Base-by-base conservation (phyloP, 306 rosid genomes). In the Leucaena leucocephala region DNA sequence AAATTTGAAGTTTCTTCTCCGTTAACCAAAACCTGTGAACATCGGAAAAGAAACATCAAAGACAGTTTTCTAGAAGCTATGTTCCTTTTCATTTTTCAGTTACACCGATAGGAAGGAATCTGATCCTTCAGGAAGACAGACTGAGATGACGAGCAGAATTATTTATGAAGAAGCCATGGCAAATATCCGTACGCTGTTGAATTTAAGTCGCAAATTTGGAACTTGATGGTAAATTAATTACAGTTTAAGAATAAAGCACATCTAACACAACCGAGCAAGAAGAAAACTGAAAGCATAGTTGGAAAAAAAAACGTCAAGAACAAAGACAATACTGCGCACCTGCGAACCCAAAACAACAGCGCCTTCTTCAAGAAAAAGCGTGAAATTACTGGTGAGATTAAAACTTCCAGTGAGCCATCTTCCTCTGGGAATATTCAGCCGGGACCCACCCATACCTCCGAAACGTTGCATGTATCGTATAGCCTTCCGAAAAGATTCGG, bases 331-430 rank as follows among this genome's bases (percentile, higher is more conserved):
- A 2, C 33, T 45, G 5, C 17, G 61, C 13, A 88, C 99, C 99
- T 92, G 98, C 61, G 99, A 93, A 74, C 84, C 98, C 21, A 93
- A 70, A 85, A 95, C 76, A 36, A 90, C 72, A 52, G 94, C 94
- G 49, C 92, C 99, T 0, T 80, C 79, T 43, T 91, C 75, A 22
- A 93, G 96, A 58, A 93, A 95, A 42, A 95, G 96, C 39, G 97
- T 95, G 90, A 95, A 95, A 84, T 95, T 88, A 78, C 88, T 85
- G 83, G 99, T 95, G 85, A 95, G 98, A 80, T 95, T 95, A 61
- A 93, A 95, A 52, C 93, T 89, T 10, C 97, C 97, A 1, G 98
- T 93, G 82, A 93, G 83, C 99, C 98, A 93, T 1, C 43, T 82
- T 22, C 99, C 99, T 0, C 8, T 16, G 0, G 97, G 99, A 16